These are phyloP conservation scores for Breviolum minutum DNA, from an alignment of 73 alveolate genomes.

Conservation along the genomic window DNA sequence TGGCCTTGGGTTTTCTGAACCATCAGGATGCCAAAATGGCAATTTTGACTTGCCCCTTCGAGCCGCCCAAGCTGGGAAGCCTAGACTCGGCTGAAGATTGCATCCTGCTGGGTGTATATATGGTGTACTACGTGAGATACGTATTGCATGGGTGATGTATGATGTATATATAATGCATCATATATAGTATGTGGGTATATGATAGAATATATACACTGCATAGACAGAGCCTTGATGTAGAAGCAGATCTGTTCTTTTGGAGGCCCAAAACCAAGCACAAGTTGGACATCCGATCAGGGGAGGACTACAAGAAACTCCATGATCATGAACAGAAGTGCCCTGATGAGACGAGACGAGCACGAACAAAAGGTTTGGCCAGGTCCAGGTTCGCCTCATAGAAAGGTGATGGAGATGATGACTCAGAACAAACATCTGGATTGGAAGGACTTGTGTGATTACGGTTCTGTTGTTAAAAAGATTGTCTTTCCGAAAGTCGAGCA, in stretches of 20 bases:
- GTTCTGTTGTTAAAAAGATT: neutral
- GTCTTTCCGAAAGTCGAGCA: neutral
- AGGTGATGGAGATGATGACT: neutral
- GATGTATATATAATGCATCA: no score
- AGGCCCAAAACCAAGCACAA: slow-evolving; percentile 99
- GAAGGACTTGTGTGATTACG: neutral
- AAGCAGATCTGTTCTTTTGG: no score
- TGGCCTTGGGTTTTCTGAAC: no score
- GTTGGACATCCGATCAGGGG: slow-evolving; percentile 99
- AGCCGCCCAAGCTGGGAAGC: slow-evolving; percentile 97
- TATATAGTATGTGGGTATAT: no score
- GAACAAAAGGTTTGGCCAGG: no score
- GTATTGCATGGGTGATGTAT: no score
- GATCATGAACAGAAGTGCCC: slow-evolving; percentile 96
- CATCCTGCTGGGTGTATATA: neutral
- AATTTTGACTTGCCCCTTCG: slow-evolving; percentile 99
- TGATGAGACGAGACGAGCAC: no score
- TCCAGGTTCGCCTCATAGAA: neutral
- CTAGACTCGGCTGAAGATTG: neutral
- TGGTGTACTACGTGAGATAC: no score
- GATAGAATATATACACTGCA: no score
- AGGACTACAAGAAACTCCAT: slow-evolving; percentile 99
- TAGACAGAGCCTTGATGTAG: no score
- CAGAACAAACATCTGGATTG: neutral
- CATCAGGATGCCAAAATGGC: slow-evolving; percentile 98